Conservation (phyloP, 2,329 filamentous ascomycete genomes). For the Aquanectria penicillioides region DNA sequence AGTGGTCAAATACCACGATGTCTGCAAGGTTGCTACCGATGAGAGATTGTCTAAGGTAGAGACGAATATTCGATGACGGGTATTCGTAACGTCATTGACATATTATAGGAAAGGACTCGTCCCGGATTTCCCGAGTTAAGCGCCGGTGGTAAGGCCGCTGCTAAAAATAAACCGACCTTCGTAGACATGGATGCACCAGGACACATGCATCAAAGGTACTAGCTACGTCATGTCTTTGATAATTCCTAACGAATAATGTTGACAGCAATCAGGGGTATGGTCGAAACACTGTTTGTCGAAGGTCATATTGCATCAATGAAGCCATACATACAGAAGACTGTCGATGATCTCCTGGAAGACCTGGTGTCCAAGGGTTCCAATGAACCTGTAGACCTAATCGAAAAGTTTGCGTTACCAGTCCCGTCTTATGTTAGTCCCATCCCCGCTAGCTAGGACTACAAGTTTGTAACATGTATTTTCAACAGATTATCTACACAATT, state of each 20-base stretch:
- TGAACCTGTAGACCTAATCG: constrained; percentile 55
- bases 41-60: constrained; percentile 57
- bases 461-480: constrained; percentile 36
- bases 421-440: constrained; percentile 54
- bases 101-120: constrained; percentile 48
- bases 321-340: constrained; percentile 58
- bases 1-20: constrained; percentile 58
- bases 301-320: constrained; percentile 51
- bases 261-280: constrained; percentile 53
- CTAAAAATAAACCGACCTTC: constrained; percentile 60
- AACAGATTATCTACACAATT: constrained; percentile 59
- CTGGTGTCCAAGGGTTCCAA: constrained; percentile 50
- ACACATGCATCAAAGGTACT: constrained; percentile 56
- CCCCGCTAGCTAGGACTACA: neutral
- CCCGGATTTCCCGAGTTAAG: constrained; percentile 59
- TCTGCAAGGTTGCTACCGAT: constrained; percentile 55
- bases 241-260: neutral
- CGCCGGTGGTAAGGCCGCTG: constrained; percentile 57
- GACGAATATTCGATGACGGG: neutral
- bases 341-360: constrained; percentile 53
- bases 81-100: constrained; percentile 1
- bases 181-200: constrained; percentile 61
- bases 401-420: constrained; percentile 58
- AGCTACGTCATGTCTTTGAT: neutral
- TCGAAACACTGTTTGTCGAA: constrained; percentile 53